Evolutionary conservation across 1,284 basidiomycete genomes (phyloP).

Genomic region (Phenoliferia sp.): DNA sequence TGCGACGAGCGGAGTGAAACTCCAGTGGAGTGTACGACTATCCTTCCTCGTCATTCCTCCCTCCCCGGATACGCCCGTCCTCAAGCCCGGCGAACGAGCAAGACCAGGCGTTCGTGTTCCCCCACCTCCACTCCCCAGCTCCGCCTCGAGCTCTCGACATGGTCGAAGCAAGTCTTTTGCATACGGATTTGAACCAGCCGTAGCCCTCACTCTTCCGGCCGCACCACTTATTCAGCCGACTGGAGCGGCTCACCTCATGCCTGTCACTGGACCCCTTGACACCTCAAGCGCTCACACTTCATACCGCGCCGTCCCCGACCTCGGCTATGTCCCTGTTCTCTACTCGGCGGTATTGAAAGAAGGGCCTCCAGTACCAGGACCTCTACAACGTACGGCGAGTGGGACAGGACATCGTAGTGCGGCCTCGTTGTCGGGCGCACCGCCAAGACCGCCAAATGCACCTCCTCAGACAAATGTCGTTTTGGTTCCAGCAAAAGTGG

Average conservation of each 20-base stretch:
- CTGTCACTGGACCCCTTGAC: conserved; percentile 20
- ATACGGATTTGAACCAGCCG: conserved; percentile 33
- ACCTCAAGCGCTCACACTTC: conserved; percentile 21
- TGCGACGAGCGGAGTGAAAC: conserved; percentile 56
- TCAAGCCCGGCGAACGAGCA: neutral
- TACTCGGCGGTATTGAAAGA: conserved; percentile 25
- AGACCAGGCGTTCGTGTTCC: neutral
- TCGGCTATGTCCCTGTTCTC: conserved; percentile 36
- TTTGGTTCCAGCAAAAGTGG: conserved; percentile 56
- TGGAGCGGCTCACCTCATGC: conserved; percentile 36
- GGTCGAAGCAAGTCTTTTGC: conserved; percentile 35
- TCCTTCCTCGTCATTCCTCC: conserved; percentile 71
- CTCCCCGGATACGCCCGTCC: conserved; percentile 41
- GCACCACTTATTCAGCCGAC: conserved; percentile 30
- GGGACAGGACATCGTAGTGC: conserved; percentile 12
- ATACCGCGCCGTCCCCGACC: conserved; percentile 38
- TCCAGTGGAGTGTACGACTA: conserved; percentile 79
- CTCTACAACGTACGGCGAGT: conserved; percentile 26
- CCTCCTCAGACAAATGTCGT: conserved; percentile 44
- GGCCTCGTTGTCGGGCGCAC: neutral
- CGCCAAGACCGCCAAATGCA: conserved; percentile 9
- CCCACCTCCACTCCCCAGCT: conserved; percentile 1
- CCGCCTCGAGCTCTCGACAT: conserved; percentile 20
- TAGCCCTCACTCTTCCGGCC: conserved; percentile 28
- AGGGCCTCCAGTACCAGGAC: conserved; percentile 19